Evolutionary conservation across 352 stramenopile genomes (phyloP).

Genomic region (Blastocystis sp.): DNA sequence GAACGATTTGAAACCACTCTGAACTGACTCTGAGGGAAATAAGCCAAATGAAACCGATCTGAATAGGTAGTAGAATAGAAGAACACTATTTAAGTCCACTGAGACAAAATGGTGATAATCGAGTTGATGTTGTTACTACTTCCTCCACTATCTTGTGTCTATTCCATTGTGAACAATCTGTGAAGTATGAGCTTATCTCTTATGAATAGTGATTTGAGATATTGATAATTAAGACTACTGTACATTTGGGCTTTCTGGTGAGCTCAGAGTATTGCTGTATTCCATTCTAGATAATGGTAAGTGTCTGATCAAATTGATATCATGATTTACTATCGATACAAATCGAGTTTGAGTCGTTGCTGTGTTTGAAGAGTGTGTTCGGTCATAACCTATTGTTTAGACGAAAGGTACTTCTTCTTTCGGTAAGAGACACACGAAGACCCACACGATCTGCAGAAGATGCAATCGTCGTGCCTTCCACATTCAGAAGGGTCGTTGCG

Average conservation of each 20-base stretch:
- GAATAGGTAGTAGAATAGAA: too few species aligned
- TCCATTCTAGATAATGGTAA: slow-evolving; percentile 30
- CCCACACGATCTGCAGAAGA: slow-evolving; percentile 95
- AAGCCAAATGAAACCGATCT: not conserved
- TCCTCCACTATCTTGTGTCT: too few species aligned
- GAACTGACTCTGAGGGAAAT: not conserved
- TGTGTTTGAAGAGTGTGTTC: not conserved
- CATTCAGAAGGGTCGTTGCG: slow-evolving; percentile 97
- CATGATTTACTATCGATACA: not conserved
- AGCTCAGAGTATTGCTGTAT: slow-evolving; percentile 30
- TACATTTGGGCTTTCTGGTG: not conserved
- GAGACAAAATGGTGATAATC: not conserved
- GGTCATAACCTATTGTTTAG: slow-evolving; percentile 69
- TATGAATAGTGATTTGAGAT: not conserved
- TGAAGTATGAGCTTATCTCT: too few species aligned
- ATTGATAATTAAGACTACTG: slow-evolving; percentile 36
- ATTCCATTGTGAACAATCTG: too few species aligned
- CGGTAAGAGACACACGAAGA: slow-evolving; percentile 99
- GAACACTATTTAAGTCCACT: not conserved
- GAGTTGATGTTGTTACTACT: too few species aligned
- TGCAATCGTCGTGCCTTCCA: slow-evolving; percentile 97
- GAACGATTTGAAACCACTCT: not conserved
- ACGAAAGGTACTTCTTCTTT: slow-evolving; percentile 99
- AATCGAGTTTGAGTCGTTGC: not conserved
- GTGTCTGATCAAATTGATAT: not conserved